Base-by-base conservation (phyloP, 768 basidiomycete species). In the Mycena floridula region DNA sequence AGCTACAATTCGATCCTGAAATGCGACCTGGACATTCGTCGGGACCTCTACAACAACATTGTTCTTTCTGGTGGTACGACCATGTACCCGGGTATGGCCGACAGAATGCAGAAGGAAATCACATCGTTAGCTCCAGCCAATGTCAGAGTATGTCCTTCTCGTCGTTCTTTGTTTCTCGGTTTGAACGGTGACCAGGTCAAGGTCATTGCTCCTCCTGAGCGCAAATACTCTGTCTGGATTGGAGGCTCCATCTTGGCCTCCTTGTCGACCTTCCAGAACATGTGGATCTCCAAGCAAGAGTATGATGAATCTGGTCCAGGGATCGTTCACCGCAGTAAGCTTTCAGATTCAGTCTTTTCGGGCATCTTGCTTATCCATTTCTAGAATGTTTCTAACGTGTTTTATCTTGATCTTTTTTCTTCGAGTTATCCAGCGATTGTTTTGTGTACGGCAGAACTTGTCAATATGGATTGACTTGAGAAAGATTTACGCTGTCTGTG, bases 1-100 rank as follows among this genome's bases (percentile, higher is more conserved):
- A n/a, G n/a, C n/a, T n/a, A n/a, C n/a, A 79, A 80, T 69, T 80
- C 80, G 25, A 75, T 77, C 65, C 68, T 65, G 63, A 74, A 74
- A 62, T 73, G 72, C 54, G 57, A 58, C 41, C 42, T 58, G 41
- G 74, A 84, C 50, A 71, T 81, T 60, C 69, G 77, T 53, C 77
- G 78, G 54, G 66, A 68, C 30, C 50, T 68, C 20, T 70, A 63
- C 58, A 72, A 72, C 42, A 80, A 79, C 63, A 71, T n/a, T n/a
- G n/a, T n/a, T n/a, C n/a, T n/a, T n/a, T n/a, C n/a, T n/a, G n/a
- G n/a, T n/a, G n/a, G n/a, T 81, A 74, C 70, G 46, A 76, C 74
- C 52, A 72, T 77, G 71, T 73, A 74, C 69, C 67, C 70, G 45
- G 76, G 73, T 55, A 72, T 77, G 52, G 68, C 73, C 49, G 75